Conservation (phyloP, 192 early-diverging fungal genomes). For the Paraglomus brasilianum region DNA sequence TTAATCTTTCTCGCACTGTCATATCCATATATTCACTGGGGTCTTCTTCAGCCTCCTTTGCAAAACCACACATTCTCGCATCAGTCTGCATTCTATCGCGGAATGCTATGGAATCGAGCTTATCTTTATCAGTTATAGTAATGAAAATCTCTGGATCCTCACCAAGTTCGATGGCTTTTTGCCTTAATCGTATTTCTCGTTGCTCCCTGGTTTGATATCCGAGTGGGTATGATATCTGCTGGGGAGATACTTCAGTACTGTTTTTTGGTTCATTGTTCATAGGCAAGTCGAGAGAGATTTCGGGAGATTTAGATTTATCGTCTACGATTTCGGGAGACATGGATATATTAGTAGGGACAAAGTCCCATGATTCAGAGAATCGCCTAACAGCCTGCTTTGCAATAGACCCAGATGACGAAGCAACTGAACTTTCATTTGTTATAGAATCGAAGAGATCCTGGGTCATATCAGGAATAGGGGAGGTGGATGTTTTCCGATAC, state of each 20-base stretch:
- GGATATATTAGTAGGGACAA: no score
- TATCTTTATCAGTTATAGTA: background rate
- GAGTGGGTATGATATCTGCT: background rate
- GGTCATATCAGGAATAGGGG: no score
- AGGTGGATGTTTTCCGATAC: conserved; percentile 18
- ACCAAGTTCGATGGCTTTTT: background rate
- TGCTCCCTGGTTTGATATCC: background rate
- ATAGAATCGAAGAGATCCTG: no score
- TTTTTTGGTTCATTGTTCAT: no score
- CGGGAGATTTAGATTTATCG: no score
- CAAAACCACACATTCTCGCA: conserved; percentile 2
- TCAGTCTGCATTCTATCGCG: conserved; percentile 4
- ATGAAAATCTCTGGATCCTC: no score
- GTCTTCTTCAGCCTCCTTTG: conserved; percentile 1
- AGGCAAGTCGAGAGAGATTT: no score
- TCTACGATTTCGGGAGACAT: no score
- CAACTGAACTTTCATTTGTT: no score
- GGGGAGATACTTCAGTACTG: background rate
- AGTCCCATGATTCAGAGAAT: no score
- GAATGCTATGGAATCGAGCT: background rate
- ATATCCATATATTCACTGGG: conserved; percentile 16
- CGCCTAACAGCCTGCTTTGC: no score
- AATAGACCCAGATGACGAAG: no score
- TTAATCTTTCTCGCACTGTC: conserved; percentile 4
- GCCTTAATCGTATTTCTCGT: background rate